Evolutionary conservation across 169 alveolate species (phyloP).

Genomic region (Babesia ovata): DNA sequence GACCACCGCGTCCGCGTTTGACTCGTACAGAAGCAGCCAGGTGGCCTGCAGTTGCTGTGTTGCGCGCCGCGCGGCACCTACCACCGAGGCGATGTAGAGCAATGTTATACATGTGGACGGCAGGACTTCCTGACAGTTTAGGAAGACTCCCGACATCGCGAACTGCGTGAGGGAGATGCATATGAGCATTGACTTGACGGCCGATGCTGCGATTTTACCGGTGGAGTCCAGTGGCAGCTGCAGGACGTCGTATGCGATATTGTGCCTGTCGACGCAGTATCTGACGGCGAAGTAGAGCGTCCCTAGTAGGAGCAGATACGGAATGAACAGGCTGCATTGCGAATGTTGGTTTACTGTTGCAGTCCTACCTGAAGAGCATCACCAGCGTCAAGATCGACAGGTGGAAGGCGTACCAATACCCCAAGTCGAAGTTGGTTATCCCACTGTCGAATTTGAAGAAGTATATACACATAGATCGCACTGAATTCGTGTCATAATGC

Average conservation of each 20-base stretch:
- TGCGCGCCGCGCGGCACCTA: background rate
- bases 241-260: conserved; percentile 70
- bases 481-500: background rate
- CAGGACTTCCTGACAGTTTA: conserved; percentile 50
- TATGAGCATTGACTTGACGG: conserved; percentile 77
- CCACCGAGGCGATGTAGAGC: conserved; percentile 70
- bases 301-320: conserved; percentile 73
- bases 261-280: conserved; percentile 78
- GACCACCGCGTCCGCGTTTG: conserved; percentile 53
- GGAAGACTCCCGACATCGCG: conserved; percentile 69
- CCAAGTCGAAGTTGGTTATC: conserved; percentile 73
- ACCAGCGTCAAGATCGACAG: conserved; percentile 75
- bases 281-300: conserved; percentile 74
- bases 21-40: conserved; percentile 67
- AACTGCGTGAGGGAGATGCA: conserved; percentile 75
- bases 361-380: conserved; percentile 73
- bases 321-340: conserved; percentile 58
- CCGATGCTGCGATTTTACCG: conserved; percentile 74
- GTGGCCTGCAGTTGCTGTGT: conserved; percentile 38
- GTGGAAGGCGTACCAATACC: conserved; percentile 82
- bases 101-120: conserved; percentile 46
- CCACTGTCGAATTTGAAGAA: conserved; percentile 62
- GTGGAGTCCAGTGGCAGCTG: conserved; percentile 76
- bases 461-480: conserved; percentile 19
- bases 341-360: background rate